These are phyloP conservation scores for Saccharomyces hybrid DNA, from an alignment of 1,139 yeast genomes.

Conservation along the genomic window DNA sequence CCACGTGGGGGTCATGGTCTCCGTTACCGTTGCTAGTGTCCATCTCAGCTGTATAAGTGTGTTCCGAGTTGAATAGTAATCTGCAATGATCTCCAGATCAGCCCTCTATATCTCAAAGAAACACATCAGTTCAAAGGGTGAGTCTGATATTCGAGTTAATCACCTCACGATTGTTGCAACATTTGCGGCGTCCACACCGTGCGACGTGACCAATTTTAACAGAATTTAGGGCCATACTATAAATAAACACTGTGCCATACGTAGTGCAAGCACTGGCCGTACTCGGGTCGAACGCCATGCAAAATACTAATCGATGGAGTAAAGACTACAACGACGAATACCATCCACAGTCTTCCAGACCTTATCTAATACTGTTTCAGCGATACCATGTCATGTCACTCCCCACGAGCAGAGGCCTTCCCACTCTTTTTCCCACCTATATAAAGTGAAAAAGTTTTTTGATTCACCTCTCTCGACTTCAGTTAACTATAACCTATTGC, in stretches of 20 bases:
- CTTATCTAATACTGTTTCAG: background rate
- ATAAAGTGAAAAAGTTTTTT: background rate
- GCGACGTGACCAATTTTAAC: background rate
- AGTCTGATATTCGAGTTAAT: background rate
- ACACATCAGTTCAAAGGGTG: background rate
- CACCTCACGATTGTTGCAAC: conserved; percentile 1
- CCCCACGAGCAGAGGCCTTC: background rate
- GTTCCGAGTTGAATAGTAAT: background rate
- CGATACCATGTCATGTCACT: background rate
- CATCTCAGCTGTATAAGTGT: background rate
- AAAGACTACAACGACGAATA: background rate
- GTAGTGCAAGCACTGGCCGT: background rate
- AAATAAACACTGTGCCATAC: background rate
- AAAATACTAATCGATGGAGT: background rate
- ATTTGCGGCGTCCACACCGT: background rate
- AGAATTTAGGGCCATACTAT: background rate
- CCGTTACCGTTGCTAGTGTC: background rate
- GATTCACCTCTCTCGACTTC: background rate
- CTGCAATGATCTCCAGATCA: background rate
- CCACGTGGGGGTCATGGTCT: background rate
- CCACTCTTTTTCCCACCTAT: background rate
- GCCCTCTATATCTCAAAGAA: background rate
- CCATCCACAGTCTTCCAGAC: background rate
- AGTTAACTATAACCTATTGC: background rate
- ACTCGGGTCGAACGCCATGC: no score